Evolutionary conservation across 495 filamentous ascomycete species (phyloP).

Genomic region (Podospora fimiseda): DNA sequence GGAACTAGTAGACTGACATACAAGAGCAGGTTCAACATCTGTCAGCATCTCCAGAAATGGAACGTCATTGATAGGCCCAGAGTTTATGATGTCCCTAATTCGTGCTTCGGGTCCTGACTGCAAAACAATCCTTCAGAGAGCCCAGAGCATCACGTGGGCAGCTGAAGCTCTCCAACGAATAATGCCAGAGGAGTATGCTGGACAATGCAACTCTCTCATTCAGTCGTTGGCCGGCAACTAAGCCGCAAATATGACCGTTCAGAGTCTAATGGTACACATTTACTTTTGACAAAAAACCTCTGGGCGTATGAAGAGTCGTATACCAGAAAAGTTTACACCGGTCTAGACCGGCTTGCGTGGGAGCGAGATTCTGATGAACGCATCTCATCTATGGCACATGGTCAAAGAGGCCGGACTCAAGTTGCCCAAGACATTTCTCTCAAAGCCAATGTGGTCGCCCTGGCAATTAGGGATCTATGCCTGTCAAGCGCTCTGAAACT

Average conservation of each 20-base stretch:
- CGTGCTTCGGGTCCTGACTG: neutral
- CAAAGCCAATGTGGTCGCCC: neutral
- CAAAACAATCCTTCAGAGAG: neutral
- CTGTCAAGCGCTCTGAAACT: neutral
- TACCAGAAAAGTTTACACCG: neutral
- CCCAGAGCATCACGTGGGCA: neutral
- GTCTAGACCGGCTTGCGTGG: neutral
- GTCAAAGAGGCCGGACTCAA: neutral
- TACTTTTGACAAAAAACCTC: conserved; percentile 1
- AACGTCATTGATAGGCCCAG: neutral
- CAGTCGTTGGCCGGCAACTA: neutral
- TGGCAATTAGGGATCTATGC: neutral
- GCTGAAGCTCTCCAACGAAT: neutral
- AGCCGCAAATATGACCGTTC: neutral
- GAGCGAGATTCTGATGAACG: neutral
- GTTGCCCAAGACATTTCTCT: neutral
- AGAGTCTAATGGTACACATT: conserved; percentile 2
- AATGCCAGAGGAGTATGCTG: neutral
- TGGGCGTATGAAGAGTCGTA: no score
- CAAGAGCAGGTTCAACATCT: neutral
- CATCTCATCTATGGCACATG: neutral
- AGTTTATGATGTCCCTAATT: neutral
- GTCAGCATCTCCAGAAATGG: neutral
- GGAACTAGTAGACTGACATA: neutral
- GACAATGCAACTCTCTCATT: neutral